phyloP scores from a whole-genome alignment of 2,329 filamentous ascomycete genomes.

The Leptographium lundbergii region DNA sequence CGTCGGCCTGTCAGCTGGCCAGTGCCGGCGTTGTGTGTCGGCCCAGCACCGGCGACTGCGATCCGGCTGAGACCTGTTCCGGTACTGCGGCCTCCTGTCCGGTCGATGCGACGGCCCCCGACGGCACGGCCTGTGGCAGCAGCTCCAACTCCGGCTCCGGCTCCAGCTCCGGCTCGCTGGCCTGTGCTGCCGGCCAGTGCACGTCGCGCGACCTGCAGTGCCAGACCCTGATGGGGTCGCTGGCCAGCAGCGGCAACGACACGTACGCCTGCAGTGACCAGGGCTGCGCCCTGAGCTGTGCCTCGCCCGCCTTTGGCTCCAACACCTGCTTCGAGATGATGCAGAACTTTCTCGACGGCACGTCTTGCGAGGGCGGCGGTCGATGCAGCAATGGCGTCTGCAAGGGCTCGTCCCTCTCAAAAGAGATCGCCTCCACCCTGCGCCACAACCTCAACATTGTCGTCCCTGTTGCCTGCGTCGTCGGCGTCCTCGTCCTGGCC shows the following conservation, averaged over 20 bases:
- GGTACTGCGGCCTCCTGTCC: slow-evolving; percentile 66
- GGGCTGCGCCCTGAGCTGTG: slow-evolving; percentile 67
- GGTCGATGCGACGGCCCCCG: slow-evolving; percentile 50
- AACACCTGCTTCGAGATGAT: slow-evolving; percentile 62
- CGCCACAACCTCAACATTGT: slow-evolving; percentile 64
- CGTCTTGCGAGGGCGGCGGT: slow-evolving; percentile 68
- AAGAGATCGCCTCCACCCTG: slow-evolving; percentile 67
- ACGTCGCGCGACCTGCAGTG: slow-evolving; percentile 88
- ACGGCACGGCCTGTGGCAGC: slow-evolving; percentile 61
- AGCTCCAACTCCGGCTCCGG: slow-evolving; percentile 37
- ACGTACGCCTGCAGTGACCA: slow-evolving; percentile 64
- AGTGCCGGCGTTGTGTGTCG: slow-evolving; percentile 64
- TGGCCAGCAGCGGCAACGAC: slow-evolving; percentile 57
- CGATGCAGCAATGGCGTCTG: slow-evolving; percentile 69
- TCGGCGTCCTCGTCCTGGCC: slow-evolving; percentile 62
- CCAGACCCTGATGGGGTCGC: slow-evolving; percentile 63
- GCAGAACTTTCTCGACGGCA: slow-evolving; percentile 92
- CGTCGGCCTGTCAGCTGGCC: slow-evolving; percentile 51
- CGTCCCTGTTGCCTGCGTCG: slow-evolving; percentile 61
- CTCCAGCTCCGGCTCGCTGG: slow-evolving; percentile 35
- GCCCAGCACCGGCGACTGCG: slow-evolving; percentile 64
- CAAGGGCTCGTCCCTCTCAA: slow-evolving; percentile 53
- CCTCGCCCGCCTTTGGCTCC: slow-evolving; percentile 51
- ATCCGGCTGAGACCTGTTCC: slow-evolving; percentile 72
- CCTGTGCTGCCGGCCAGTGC: slow-evolving; percentile 86